Evolutionary conservation across 345 rosid genomes (phyloP).

Genomic region (Ceriops zippeliana): DNA sequence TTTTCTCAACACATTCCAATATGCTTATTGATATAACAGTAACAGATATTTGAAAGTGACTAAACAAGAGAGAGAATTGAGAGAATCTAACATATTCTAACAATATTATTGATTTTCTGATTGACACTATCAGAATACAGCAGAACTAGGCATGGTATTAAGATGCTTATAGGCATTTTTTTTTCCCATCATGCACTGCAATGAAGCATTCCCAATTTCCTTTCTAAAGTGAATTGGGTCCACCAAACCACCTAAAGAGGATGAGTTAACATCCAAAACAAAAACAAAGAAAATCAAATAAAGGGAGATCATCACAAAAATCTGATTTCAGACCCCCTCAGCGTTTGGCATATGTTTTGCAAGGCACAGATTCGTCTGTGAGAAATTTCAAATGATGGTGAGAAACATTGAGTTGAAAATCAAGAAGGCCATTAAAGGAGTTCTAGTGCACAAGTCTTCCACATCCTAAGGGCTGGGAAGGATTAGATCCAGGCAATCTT

Average conservation of each 20-base stretch:
- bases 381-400: not conserved
- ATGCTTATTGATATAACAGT: not conserved
- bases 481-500: too few relatives aligned
- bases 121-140: conserved; percentile 12
- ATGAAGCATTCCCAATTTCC: too few relatives aligned
- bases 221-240: too few relatives aligned
- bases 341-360: not conserved
- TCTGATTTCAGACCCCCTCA: not conserved
- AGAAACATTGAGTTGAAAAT: conserved; percentile 1
- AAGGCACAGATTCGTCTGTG: too few relatives aligned
- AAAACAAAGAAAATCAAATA: not conserved
- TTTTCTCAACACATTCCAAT: not conserved
- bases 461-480: too few relatives aligned
- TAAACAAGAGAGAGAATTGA: too few relatives aligned
- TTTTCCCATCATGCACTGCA: too few relatives aligned
- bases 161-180: too few relatives aligned
- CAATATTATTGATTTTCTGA: not conserved
- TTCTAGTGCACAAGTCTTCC: too few relatives aligned
- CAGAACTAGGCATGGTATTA: not conserved
- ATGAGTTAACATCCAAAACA: not conserved
- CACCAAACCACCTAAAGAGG: not conserved
- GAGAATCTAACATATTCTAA: too few relatives aligned
- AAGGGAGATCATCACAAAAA: not conserved
- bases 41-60: too few relatives aligned
- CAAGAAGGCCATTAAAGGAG: not conserved